phyloP scores from a whole-genome alignment of 768 basidiomycete species.

The Termitomyces sp. region DNA sequence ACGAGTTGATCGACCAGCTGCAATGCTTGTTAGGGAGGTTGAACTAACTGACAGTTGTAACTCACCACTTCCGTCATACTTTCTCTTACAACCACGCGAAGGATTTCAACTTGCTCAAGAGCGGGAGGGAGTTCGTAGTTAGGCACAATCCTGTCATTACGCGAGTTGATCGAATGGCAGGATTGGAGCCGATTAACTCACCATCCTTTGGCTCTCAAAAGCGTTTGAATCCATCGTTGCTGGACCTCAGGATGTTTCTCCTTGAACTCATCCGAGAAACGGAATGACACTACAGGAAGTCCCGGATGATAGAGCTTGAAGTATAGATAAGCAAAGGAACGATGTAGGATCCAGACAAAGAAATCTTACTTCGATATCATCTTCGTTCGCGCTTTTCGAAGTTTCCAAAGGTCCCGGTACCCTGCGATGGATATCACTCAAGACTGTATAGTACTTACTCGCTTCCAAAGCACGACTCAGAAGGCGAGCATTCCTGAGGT shows the following conservation, averaged over 20 bases:
- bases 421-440: constrained; percentile 53
- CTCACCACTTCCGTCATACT: constrained; percentile 48
- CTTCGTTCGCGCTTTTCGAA: constrained; percentile 32
- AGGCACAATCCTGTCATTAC: constrained; percentile 38
- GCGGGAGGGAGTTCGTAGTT: constrained; percentile 54
- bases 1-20: constrained; percentile 66
- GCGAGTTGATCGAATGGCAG: not conserved
- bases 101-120: constrained; percentile 51
- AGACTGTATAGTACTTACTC: constrained; percentile 48
- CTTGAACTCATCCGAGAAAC: constrained; percentile 56
- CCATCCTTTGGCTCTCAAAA: constrained; percentile 53
- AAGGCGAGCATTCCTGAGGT: constrained; percentile 60
- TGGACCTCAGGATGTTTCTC: constrained; percentile 52
- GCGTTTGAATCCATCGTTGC: constrained; percentile 57
- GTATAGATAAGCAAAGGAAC: not conserved
- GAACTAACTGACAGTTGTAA: constrained; percentile 29
- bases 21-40: constrained; percentile 49
- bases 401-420: not conserved
- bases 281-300: constrained; percentile 66
- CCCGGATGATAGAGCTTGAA: constrained; percentile 49
- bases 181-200: constrained; percentile 14
- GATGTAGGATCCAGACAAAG: not conserved
- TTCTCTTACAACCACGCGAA: constrained; percentile 66
- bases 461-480: constrained; percentile 60
- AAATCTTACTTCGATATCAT: constrained; percentile 50